Evolutionary conservation across 306 rosid species (phyloP).

Genomic region (Dryas octopetala): DNA sequence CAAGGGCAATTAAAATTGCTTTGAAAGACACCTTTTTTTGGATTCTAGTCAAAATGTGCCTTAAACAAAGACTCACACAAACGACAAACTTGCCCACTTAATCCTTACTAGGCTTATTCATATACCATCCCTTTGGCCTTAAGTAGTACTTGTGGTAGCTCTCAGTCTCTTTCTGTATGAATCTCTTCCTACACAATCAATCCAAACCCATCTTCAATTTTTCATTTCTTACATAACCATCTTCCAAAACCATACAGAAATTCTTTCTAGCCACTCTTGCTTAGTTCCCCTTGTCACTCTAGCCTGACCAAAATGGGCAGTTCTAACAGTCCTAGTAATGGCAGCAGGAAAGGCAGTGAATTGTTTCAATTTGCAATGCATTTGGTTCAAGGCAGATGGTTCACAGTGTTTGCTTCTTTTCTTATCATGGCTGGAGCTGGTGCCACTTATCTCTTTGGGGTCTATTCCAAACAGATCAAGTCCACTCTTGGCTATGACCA

Average conservation of each 20-base stretch:
- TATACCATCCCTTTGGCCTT: not conserved
- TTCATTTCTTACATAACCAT: not conserved
- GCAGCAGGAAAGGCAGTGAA: not conserved
- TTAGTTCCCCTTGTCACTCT: not conserved
- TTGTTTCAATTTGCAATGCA: constrained; percentile 12
- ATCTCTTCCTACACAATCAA: not conserved
- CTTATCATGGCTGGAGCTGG: constrained; percentile 58
- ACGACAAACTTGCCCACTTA: not conserved
- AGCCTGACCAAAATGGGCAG: not conserved
- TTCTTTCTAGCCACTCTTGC: not conserved
- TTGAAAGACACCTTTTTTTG: not conserved
- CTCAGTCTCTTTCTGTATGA: not conserved
- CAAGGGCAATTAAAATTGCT: not conserved
- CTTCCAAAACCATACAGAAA: not conserved
- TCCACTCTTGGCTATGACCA: constrained; percentile 48
- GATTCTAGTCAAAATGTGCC: not conserved
- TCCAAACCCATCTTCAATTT: not conserved
- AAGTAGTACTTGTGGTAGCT: not conserved
- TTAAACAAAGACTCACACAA: not conserved
- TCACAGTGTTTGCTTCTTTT: constrained; percentile 48
- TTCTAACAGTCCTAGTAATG: not conserved
- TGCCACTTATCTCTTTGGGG: constrained; percentile 44
- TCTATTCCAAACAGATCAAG: constrained; percentile 46
- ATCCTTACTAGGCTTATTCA: not conserved
- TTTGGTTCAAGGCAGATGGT: constrained; percentile 45